Evolutionary conservation across 352 stramenopile species (phyloP).

Genomic region (Phytophthora megakarya): DNA sequence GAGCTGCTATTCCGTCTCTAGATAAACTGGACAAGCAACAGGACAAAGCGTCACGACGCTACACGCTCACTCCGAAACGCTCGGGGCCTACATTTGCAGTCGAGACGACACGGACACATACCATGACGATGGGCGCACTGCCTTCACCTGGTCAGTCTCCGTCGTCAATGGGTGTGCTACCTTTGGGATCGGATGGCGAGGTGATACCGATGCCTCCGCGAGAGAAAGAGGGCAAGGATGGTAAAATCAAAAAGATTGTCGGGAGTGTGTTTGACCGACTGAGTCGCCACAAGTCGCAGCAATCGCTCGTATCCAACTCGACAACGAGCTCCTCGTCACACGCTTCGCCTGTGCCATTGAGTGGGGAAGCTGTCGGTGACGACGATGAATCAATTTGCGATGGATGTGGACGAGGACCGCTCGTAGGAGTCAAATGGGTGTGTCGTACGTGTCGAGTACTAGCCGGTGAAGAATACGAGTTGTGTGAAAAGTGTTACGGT

Average conservation of each 20-base stretch:
- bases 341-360: conserved; percentile 25
- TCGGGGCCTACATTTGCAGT: conserved; percentile 35
- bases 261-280: conserved; percentile 72
- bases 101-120: conserved; percentile 39
- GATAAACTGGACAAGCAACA: conserved; percentile 29
- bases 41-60: conserved; percentile 37
- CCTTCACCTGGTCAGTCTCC: conserved; percentile 40
- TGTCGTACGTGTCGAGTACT: conserved; percentile 64
- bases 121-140: conserved; percentile 40
- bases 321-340: conserved; percentile 22
- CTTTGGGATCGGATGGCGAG: conserved; percentile 29
- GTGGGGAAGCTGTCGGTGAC: conserved; percentile 29
- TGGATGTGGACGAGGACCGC: conserved; percentile 60
- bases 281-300: conserved; percentile 66
- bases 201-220: conserved; percentile 28
- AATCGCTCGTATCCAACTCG: conserved; percentile 28
- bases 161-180: conserved; percentile 23
- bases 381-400: conserved; percentile 68
- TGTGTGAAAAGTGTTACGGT: conserved; percentile 81
- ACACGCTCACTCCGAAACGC: conserved; percentile 45
- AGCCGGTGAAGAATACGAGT: conserved; percentile 54
- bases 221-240: conserved; percentile 46
- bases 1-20: conserved; percentile 12
- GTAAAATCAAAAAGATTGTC: conserved; percentile 85
- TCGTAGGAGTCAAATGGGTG: conserved; percentile 63